A percentile compares a stretch with the other conserved stretches of the same genome.
Evolutionary conservation across 805 yeast genomes (phyloP).

Genomic region (Pichia occidentalis): DNA sequence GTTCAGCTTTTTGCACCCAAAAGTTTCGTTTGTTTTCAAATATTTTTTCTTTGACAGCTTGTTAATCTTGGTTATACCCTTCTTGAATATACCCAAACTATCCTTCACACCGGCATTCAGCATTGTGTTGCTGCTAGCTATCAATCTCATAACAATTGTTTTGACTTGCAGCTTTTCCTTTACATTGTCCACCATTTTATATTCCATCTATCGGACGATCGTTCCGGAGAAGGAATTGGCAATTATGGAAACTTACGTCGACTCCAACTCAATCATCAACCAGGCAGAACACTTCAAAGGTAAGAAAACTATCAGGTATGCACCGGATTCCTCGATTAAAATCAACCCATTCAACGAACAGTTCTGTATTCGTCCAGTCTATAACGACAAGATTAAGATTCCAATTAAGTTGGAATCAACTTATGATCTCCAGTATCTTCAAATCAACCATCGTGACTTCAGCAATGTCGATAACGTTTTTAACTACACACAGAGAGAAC

Average conservation of each 20-base stretch:
- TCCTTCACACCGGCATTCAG: conserved; percentile 56
- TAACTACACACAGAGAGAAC: conserved; percentile 52
- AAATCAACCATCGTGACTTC: conserved; percentile 55
- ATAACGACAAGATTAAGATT: conserved; percentile 34
- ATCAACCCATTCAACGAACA: conserved; percentile 68
- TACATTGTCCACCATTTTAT: conserved; percentile 32
- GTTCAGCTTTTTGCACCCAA: conserved; percentile 37
- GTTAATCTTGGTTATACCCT: conserved; percentile 64
- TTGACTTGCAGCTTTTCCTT: conserved; percentile 46
- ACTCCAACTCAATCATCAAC: conserved; percentile 33
- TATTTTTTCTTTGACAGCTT: conserved; percentile 69
- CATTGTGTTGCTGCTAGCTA: conserved; percentile 37
- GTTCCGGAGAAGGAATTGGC: conserved; percentile 29
- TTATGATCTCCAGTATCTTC: conserved; percentile 59
- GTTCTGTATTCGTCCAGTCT: conserved; percentile 48
- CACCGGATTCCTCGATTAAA: conserved; percentile 86
- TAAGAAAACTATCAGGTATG: conserved; percentile 72
- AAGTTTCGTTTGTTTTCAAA: conserved; percentile 58
- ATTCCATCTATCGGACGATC: conserved; percentile 16
- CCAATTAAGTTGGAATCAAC: conserved; percentile 83
- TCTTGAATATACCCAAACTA: conserved; percentile 68
- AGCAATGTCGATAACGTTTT: conserved; percentile 40
- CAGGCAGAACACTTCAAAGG: conserved; percentile 73
- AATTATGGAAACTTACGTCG: conserved; percentile 29
- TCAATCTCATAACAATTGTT: conserved; percentile 47